A percentile compares a stretch with the other conserved stretches of the same genome.
Evolutionary conservation across 2,329 filamentous ascomycete species (phyloP).

Genomic region (Raffaelea ambrosiae): DNA sequence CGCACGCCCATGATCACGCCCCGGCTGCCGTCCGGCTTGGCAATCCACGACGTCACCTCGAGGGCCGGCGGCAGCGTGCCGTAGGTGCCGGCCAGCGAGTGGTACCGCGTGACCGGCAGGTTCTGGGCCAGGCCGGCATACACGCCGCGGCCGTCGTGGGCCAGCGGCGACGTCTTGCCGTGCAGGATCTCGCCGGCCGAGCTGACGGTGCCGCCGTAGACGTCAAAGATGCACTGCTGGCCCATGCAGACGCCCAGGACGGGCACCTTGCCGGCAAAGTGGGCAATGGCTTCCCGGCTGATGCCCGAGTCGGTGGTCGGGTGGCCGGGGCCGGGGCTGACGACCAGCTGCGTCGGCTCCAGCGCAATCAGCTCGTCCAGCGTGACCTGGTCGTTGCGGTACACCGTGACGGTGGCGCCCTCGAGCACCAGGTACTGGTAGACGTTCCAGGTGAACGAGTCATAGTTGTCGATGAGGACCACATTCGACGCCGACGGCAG

Average conservation of each 20-base stretch:
- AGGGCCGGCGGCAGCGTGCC: conserved; percentile 77
- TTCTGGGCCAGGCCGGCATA: conserved; percentile 73
- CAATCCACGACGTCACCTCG: conserved; percentile 86
- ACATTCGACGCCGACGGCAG: conserved; percentile 80
- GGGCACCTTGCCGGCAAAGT: conserved; percentile 92
- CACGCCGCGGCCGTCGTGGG: conserved; percentile 86
- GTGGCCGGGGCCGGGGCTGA: conserved; percentile 93
- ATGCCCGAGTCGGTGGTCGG: conserved; percentile 86
- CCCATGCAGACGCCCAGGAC: conserved; percentile 99
- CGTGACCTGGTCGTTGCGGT: conserved; percentile 84
- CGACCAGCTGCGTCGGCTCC: conserved; percentile 85
- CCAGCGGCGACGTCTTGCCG: conserved; percentile 87
- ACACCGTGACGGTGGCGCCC: conserved; percentile 82
- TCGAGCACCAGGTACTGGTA: conserved; percentile 98
- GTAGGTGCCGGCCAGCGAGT: conserved; percentile 89
- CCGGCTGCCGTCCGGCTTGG: conserved; percentile 64
- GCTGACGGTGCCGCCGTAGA: conserved; percentile 83
- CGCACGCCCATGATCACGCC: conserved; percentile 95
- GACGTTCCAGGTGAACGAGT: conserved; percentile 99
- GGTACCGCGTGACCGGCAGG: conserved; percentile 86
- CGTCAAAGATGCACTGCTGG: conserved; percentile 94
- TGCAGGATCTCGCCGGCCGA: conserved; percentile 95
- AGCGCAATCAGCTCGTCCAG: conserved; percentile 74
- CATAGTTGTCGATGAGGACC: conserved; percentile 96
- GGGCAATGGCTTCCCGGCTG: conserved; percentile 80